Conservation (phyloP, 331 rosid genomes). For the Cucumis variabilis region DNA sequence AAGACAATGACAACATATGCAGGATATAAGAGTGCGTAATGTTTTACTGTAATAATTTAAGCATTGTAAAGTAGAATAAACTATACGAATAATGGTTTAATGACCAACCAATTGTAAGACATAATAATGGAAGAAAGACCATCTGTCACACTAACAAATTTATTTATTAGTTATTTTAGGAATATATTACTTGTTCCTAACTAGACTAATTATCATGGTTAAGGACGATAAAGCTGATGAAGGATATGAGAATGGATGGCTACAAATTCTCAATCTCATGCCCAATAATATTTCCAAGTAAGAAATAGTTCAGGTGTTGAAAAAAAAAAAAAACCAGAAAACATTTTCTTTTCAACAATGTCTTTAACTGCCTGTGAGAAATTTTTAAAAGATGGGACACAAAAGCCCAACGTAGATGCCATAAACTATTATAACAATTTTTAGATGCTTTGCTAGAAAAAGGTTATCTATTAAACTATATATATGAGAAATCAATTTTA, state of each 20-base stretch:
- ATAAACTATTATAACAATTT: slow-evolving; percentile 77
- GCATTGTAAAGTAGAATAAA: background rate
- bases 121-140: slow-evolving; percentile 9
- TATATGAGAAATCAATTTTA: slow-evolving; percentile 21
- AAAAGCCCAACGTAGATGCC: slow-evolving; percentile 77
- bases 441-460: slow-evolving; percentile 79
- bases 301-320: slow-evolving; percentile 37
- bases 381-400: slow-evolving; percentile 73
- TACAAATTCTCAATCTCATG: slow-evolving; percentile 95
- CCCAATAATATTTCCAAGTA: slow-evolving; percentile 95
- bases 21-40: slow-evolving; percentile 23
- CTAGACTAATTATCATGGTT: slow-evolving; percentile 34
- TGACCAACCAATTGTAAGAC: background rate
- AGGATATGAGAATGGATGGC: slow-evolving; percentile 89
- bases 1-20: slow-evolving; percentile 17
- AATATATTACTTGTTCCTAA: background rate
- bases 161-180: background rate
- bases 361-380: slow-evolving; percentile 29
- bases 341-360: background rate
- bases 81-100: background rate
- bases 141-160: background rate
- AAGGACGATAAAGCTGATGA: slow-evolving; percentile 92
- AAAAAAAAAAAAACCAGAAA: background rate
- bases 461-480: slow-evolving; percentile 51
- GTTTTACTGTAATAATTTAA: background rate